Conservation (phyloP, 2,329 filamentous ascomycete genomes). For the Fusarium sublunatum region DNA sequence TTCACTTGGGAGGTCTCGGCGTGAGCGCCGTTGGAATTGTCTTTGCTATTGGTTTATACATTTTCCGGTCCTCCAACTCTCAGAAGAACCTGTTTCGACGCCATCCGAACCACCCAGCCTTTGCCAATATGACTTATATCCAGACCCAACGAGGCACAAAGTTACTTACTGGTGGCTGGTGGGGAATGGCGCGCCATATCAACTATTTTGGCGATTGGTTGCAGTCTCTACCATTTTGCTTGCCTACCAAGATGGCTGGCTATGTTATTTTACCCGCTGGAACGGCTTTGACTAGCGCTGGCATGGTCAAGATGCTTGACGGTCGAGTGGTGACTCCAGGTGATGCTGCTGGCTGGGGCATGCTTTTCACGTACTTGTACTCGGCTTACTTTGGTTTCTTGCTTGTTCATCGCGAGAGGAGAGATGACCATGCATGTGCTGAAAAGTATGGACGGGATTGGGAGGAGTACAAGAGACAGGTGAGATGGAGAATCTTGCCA, state of each 20-base stretch:
- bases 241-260: constrained; percentile 85
- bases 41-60: constrained; percentile 77
- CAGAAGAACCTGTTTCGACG: constrained; percentile 95
- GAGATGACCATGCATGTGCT: constrained; percentile 88
- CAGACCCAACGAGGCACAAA: constrained; percentile 83
- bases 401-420: constrained; percentile 82
- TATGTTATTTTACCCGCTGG: constrained; percentile 73
- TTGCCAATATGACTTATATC: constrained; percentile 83
- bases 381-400: constrained; percentile 87
- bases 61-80: constrained; percentile 89
- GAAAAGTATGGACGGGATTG: constrained; percentile 91
- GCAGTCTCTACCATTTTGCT: constrained; percentile 85
- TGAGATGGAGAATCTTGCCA: constrained; percentile 82
- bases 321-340: constrained; percentile 73
- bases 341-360: constrained; percentile 82
- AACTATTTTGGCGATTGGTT: constrained; percentile 96
- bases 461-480: constrained; percentile 83
- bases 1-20: constrained; percentile 75
- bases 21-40: constrained; percentile 72
- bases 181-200: constrained; percentile 88
- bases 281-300: constrained; percentile 52
- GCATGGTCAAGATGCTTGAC: constrained; percentile 65
- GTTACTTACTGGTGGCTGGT: constrained; percentile 87
- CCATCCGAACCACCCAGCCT: constrained; percentile 79
- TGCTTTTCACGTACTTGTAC: constrained; percentile 91